Evolutionary conservation across 2,329 filamentous ascomycete genomes (phyloP).

Genomic region (Coccinonectria pachysandricola): DNA sequence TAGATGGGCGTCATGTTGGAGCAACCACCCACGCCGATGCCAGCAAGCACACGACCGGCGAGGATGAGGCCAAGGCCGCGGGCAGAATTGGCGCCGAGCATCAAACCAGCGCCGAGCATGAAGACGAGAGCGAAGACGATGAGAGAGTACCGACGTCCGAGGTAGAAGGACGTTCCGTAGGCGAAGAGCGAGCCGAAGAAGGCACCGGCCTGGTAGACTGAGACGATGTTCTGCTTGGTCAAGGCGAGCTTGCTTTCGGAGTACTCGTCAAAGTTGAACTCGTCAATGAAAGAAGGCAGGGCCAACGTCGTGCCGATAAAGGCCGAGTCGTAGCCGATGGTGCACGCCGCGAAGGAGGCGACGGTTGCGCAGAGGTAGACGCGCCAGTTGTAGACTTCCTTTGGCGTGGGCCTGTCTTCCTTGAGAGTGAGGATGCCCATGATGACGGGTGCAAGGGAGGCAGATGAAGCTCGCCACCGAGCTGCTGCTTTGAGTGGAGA

Average conservation of each 20-base stretch:
- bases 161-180: constrained; percentile 54
- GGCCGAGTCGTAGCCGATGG: constrained; percentile 56
- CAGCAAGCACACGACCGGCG: constrained; percentile 51
- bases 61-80: constrained; percentile 56
- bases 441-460: constrained; percentile 3
- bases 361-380: constrained; percentile 44
- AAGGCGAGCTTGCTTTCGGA: constrained; percentile 38
- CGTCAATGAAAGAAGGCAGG: constrained; percentile 55
- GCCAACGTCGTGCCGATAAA: constrained; percentile 72
- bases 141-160: constrained; percentile 57
- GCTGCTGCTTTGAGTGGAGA: no score
- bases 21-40: constrained; percentile 51
- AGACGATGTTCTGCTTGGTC: constrained; percentile 66
- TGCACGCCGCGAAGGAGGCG: constrained; percentile 46
- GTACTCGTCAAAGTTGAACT: constrained; percentile 54
- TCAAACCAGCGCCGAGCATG: constrained; percentile 59
- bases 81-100: constrained; percentile 53
- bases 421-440: constrained; percentile 41
- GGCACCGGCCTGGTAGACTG: constrained; percentile 70
- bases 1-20: constrained; percentile 56
- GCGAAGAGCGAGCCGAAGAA: constrained; percentile 71
- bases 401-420: constrained; percentile 47
- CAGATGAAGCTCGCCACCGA: no score
- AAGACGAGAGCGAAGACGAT: constrained; percentile 54
- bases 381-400: constrained; percentile 50